Evolutionary conservation across 345 rosid genomes (phyloP).

Genomic region (Eucalyptus brandiana): DNA sequence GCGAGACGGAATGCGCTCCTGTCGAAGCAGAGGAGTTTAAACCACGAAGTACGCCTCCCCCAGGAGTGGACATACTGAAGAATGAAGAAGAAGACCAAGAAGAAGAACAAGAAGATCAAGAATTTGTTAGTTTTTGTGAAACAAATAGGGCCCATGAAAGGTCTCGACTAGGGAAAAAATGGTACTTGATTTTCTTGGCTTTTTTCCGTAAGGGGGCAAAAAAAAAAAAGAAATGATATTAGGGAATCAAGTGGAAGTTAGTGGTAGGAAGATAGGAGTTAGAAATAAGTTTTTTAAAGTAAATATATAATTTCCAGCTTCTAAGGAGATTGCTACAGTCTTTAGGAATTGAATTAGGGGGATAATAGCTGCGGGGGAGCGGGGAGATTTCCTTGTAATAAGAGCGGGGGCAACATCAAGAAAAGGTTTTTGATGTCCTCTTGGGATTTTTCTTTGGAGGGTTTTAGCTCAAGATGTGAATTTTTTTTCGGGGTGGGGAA

Average conservation of each 20-base stretch:
- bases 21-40: conserved; percentile 9
- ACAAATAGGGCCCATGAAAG: not conserved
- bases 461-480: not conserved
- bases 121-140: not conserved
- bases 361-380: not conserved
- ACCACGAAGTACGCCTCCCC: conserved; percentile 35
- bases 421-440: not conserved
- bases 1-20: conserved; percentile 17
- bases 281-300: not conserved
- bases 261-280: not conserved
- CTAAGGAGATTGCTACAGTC: not conserved
- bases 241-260: not conserved
- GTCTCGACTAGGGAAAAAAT: not conserved
- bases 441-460: not conserved
- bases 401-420: not conserved
- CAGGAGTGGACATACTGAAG: conserved; percentile 61
- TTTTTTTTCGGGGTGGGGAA: not conserved
- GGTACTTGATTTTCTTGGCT: not conserved
- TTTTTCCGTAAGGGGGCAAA: not conserved
- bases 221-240: not conserved
- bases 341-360: not conserved
- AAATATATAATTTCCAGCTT: not conserved
- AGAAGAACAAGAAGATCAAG: not conserved
- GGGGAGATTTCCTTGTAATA: not conserved
- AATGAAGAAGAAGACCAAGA: not conserved